phyloP scores from a whole-genome alignment of 78 protist species.

The Emiliania huxleyi region DNA sequence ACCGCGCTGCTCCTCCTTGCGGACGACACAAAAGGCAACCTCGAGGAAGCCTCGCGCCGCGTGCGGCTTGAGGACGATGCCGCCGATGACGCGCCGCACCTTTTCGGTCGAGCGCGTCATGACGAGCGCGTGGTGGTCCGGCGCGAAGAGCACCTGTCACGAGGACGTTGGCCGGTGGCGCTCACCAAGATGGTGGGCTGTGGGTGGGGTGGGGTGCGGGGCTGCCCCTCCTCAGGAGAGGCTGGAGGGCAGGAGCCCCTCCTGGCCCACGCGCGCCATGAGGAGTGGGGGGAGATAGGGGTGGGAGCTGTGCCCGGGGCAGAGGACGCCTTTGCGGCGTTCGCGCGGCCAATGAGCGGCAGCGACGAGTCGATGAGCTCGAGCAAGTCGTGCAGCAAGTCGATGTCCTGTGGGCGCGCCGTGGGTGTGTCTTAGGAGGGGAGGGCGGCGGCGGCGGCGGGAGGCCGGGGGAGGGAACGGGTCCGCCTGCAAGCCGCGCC shows the following conservation, averaged over 20 bases:
- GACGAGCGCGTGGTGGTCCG: neutral
- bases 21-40: neutral
- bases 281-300: too few species aligned
- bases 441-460: too few species aligned
- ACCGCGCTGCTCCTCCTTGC: constrained; percentile 6
- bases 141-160: constrained; percentile 8
- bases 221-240: too few species aligned
- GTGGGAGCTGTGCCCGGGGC: too few species aligned
- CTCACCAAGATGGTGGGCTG: too few species aligned
- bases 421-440: too few species aligned
- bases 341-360: neutral
- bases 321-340: constrained; percentile 24
- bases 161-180: too few species aligned
- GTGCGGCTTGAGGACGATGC: constrained; percentile 2
- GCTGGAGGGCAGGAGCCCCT: too few species aligned
- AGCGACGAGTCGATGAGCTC: neutral
- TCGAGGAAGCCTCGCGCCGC: neutral
- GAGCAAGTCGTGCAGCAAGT: neutral
- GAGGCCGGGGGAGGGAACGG: too few species aligned
- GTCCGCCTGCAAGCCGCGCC: neutral
- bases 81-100: constrained; percentile 19
- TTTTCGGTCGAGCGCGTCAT: neutral
- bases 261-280: too few species aligned
- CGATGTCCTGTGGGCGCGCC: too few species aligned
- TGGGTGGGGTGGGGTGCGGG: too few species aligned